phyloP scores from a whole-genome alignment of 805 yeast species.

The Yarrowia sp. region DNA sequence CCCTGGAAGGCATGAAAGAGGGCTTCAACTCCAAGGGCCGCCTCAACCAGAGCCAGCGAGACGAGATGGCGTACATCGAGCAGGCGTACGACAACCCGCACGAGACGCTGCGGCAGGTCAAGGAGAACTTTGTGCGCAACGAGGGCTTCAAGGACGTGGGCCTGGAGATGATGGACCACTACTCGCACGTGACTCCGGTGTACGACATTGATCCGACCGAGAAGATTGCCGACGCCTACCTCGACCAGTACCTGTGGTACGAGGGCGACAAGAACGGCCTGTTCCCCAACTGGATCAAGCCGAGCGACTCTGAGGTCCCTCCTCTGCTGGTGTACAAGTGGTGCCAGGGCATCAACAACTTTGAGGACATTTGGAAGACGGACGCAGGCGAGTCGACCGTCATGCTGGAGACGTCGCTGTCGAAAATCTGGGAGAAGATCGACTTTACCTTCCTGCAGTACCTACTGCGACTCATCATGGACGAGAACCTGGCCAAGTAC shows the following conservation, averaged over 20 bases:
- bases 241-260: constrained; percentile 95
- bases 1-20: constrained; percentile 84
- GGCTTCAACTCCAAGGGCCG: constrained; percentile 71
- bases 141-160: constrained; percentile 88
- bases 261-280: constrained; percentile 84
- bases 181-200: constrained; percentile 78
- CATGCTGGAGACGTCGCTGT: constrained; percentile 72
- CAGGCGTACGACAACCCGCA: constrained; percentile 97
- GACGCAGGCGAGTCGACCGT: constrained; percentile 74
- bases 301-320: constrained; percentile 90
- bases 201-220: constrained; percentile 88
- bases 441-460: constrained; percentile 86
- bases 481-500: constrained; percentile 90
- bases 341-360: constrained; percentile 86
- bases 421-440: constrained; percentile 74
- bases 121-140: constrained; percentile 78
- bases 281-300: constrained; percentile 96
- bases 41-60: constrained; percentile 81
- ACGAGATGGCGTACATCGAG: constrained; percentile 88
- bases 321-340: constrained; percentile 89
- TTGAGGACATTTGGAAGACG: constrained; percentile 76
- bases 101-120: constrained; percentile 81
- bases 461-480: constrained; percentile 73
- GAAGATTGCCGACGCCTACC: constrained; percentile 91
- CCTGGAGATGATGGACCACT: constrained; percentile 87